These are phyloP conservation scores for Malus hybrid DNA, from an alignment of 331 rosid species.

Conservation along the genomic window DNA sequence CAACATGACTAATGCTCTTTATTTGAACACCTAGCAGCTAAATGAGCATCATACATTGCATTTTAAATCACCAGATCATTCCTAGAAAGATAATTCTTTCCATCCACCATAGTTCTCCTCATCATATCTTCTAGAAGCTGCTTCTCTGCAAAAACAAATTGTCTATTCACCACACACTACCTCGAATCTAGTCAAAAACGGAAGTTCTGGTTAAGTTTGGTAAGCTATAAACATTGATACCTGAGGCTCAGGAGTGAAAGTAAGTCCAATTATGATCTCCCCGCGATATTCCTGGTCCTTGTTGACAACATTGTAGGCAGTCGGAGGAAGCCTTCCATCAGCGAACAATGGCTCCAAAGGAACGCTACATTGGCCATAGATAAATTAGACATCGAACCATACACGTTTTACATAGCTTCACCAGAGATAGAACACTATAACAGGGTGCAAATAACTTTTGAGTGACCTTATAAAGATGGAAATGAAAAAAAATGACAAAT, in stretches of 20 bases:
- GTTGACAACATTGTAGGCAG: conserved; percentile 53
- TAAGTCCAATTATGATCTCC: conserved; percentile 46
- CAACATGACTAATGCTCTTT: neutral
- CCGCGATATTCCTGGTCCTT: conserved; percentile 38
- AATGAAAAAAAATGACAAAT: neutral
- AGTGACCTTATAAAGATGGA: neutral
- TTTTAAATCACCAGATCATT: neutral
- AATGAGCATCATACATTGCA: neutral
- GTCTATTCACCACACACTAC: neutral
- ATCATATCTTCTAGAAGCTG: neutral
- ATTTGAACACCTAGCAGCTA: neutral
- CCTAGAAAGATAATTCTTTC: conserved; percentile 22
- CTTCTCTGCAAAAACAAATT: neutral
- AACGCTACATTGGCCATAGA: conserved; percentile 30
- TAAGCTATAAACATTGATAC: neutral
- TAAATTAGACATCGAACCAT: neutral
- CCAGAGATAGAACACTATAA: neutral
- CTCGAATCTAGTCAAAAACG: neutral
- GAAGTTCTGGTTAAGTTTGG: neutral
- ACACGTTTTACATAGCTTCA: neutral
- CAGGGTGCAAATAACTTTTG: neutral
- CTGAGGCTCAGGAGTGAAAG: conserved; percentile 13
- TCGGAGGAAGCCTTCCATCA: conserved; percentile 48
- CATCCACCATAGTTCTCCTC: conserved; percentile 44
- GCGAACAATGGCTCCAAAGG: conserved; percentile 36